A percentile compares a stretch with the other conserved stretches of the same genome.
These are phyloP conservation scores for Russula dissimulans DNA, from an alignment of 768 basidiomycete species.

Conservation along the genomic window DNA sequence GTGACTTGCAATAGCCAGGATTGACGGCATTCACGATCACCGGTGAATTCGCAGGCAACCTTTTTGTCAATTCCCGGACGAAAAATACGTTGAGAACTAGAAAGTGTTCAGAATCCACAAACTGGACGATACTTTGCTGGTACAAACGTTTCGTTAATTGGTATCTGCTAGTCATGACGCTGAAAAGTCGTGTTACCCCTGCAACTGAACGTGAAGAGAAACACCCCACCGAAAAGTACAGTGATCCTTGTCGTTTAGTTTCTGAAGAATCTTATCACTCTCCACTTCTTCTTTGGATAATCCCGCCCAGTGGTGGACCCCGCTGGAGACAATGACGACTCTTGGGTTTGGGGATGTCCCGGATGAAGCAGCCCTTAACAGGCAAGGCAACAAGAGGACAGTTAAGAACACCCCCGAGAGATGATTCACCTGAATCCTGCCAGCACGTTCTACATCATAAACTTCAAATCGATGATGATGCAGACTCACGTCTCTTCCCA, in stretches of 20 bases:
- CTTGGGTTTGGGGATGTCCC: slow-evolving; percentile 11
- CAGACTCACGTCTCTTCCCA: slow-evolving; percentile 25
- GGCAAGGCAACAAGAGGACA: slow-evolving; percentile 9
- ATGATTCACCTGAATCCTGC: slow-evolving; percentile 40
- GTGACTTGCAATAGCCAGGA: slow-evolving; percentile 14
- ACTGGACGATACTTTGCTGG: background rate
- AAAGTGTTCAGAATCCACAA: background rate
- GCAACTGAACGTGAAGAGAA: background rate
- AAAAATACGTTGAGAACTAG: slow-evolving; percentile 15
- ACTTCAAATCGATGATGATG: background rate
- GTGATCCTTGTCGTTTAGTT: slow-evolving; percentile 5
- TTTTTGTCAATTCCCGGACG: slow-evolving; percentile 15
- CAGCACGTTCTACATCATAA: background rate
- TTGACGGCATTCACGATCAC: slow-evolving; percentile 11
- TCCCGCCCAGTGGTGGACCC: slow-evolving; percentile 1
- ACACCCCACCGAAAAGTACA: slow-evolving; percentile 8
- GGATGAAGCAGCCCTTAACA: slow-evolving; percentile 9
- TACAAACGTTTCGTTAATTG: slow-evolving; percentile 11
- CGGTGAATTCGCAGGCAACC: slow-evolving; percentile 14
- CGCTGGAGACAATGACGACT: slow-evolving; percentile 15
- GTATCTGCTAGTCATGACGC: slow-evolving; percentile 11
- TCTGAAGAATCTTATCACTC: slow-evolving; percentile 1
- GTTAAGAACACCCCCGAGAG: slow-evolving; percentile 7
- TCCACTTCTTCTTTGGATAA: slow-evolving; percentile 4
- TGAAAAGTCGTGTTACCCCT: background rate